Evolutionary conservation across 768 basidiomycete species (phyloP), one percentile per base, ranked within the genome.

Genomic region (Antrodiella citrinella): DNA sequence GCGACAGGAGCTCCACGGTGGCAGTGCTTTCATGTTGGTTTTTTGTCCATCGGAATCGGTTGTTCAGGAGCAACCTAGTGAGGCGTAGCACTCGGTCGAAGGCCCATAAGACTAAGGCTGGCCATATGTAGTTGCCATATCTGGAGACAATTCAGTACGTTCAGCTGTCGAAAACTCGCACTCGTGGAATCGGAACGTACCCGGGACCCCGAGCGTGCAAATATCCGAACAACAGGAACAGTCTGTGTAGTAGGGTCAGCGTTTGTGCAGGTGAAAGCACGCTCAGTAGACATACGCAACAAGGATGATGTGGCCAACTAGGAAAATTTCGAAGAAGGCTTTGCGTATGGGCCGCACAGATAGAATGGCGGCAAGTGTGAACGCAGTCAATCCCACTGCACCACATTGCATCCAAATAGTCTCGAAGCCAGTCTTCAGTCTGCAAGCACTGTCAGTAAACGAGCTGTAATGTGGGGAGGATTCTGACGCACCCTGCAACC

Each of bases 61-160:
- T 74, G 58, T 71, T 70, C 61, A 61, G 69, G 20, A 73, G 43
- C 21, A 75, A 55, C 20, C 73, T 67, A 26, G 56, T 46, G 35
- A 64, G 47, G 7, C 75, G 72, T 40, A 74, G 57, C 42, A 64
- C 50, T 26, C 74, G 69, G 54, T 77, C 75, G 38, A 73, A 59
- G 3, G 59, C 71, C 74, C 73, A 77, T 26, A 77, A 49, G 42
- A 73, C 59, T 39, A 77, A 58, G 3, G 70, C 69, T 19, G 74
- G 72, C 73, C 72, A 75, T 26, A 76, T 65, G 54, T 73, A 75
- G 45, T 57, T 57, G 22, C 66, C 69, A 50, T 62, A 66, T 4
- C 69, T 72, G 48, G 10, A 24, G 15, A 44, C n/a, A 41, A 39
- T 26, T n/a, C n/a, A n/a, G n/a, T n/a, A 38, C 18, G 35, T 38